Conservation (phyloP, 257 asterid genomes). For the Penstemon davidsonii region DNA sequence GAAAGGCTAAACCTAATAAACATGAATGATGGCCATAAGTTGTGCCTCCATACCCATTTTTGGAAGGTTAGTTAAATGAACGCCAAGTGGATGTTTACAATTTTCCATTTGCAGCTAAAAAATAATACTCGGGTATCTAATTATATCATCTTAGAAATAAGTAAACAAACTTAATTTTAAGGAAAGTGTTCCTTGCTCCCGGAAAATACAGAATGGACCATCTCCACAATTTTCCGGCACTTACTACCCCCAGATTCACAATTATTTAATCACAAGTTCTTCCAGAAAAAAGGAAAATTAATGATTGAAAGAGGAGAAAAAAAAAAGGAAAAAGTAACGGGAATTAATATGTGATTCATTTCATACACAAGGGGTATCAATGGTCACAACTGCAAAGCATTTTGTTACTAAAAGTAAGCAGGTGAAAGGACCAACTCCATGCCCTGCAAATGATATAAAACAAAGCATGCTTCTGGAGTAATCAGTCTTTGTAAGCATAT, state of each 20-base stretch:
- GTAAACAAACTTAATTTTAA: background rate
- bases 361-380: background rate
- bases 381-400: conserved; percentile 1
- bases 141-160: background rate
- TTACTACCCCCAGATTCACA: background rate
- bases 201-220: background rate
- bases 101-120: background rate
- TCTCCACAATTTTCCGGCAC: background rate
- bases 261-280: background rate
- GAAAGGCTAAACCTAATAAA: background rate
- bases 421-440: background rate
- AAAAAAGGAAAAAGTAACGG: background rate
- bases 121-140: background rate
- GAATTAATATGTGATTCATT: background rate
- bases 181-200: background rate
- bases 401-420: conserved; percentile 1
- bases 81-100: background rate
- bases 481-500: conserved; percentile 5
- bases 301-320: background rate
- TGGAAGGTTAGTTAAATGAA: background rate
- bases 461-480: background rate
- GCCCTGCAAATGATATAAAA: background rate
- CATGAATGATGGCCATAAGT: background rate
- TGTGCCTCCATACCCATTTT: background rate
- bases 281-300: background rate